Evolutionary conservation across 1,139 yeast species (phyloP).

Genomic region (Lodderomyces theae): DNA sequence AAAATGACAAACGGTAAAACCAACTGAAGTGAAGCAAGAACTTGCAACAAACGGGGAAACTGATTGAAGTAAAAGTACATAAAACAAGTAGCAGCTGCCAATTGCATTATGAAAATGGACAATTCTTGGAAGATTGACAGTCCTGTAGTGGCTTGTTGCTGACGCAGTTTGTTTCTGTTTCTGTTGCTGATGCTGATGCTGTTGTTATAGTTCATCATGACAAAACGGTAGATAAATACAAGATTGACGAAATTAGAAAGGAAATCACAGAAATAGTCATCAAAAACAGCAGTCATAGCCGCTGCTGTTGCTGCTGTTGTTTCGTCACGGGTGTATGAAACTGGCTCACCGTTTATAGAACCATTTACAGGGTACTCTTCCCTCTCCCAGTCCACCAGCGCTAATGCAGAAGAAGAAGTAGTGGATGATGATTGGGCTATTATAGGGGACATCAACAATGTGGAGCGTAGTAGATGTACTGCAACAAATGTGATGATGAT

Average conservation of each 20-base stretch:
- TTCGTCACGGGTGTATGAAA: background rate
- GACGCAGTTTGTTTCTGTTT: background rate
- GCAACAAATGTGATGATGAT: conserved; percentile 49
- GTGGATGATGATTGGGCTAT: background rate
- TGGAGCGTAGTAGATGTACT: background rate
- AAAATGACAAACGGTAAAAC: conserved; percentile 12
- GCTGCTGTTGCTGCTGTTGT: no score
- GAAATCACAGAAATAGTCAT: conserved; percentile 15
- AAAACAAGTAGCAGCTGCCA: conserved; percentile 1
- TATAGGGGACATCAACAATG: no score
- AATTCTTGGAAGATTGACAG: conserved; percentile 7
- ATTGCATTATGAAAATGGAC: conserved; percentile 10
- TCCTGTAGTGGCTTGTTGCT: no score
- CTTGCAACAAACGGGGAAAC: background rate
- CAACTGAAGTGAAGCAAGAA: conserved; percentile 12
- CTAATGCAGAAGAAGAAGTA: background rate
- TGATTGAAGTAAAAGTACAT: background rate
- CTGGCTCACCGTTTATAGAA: background rate
- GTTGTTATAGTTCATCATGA: background rate
- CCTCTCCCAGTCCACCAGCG: no score
- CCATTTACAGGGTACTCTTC: background rate
- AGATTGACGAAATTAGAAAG: conserved; percentile 23
- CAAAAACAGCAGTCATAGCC: background rate
- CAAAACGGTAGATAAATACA: conserved; percentile 23
- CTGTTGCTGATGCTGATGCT: no score